Percentiles rank a stretch among this genome's conserved stretches.
These are phyloP conservation scores for Pythium plurisporium DNA, from an alignment of 352 stramenopile species.

Conservation along the genomic window DNA sequence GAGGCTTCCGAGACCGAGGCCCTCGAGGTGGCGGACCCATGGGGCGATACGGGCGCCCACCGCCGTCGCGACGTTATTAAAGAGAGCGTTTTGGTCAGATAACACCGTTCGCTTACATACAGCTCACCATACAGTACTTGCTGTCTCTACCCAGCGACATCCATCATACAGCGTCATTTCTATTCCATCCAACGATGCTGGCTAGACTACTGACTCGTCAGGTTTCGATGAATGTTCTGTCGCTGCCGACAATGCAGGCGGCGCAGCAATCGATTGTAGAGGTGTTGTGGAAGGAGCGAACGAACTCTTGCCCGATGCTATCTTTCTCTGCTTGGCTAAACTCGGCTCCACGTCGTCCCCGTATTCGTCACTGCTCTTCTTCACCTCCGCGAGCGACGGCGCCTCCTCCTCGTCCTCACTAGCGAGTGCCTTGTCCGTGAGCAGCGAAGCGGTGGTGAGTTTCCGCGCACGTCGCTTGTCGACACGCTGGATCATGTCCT, in stretches of 20 bases:
- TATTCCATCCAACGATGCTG: no score
- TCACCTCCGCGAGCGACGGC: background rate
- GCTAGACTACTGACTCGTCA: no score
- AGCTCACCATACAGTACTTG: background rate
- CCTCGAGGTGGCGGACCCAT: background rate
- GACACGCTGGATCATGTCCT: slow-evolving; percentile 67
- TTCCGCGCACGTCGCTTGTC: slow-evolving; percentile 67
- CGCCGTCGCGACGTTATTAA: slow-evolving; percentile 23
- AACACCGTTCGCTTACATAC: background rate
- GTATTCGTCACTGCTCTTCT: background rate
- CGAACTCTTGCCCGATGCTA: background rate
- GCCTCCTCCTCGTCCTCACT: slow-evolving; percentile 10
- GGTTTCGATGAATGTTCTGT: no score
- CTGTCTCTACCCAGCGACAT: no score
- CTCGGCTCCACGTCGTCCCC: background rate
- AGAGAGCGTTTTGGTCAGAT: background rate
- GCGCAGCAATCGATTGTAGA: background rate
- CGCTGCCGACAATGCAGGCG: background rate
- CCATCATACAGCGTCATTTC: no score
- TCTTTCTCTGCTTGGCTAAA: background rate
- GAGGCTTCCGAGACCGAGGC: slow-evolving; percentile 18
- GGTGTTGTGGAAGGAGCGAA: background rate
- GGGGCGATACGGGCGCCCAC: slow-evolving; percentile 17
- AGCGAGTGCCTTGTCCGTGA: background rate
- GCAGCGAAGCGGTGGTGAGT: slow-evolving; percentile 21